Evolutionary conservation across 1,284 basidiomycete genomes (phyloP).

Genomic region (Boletus sp.): DNA sequence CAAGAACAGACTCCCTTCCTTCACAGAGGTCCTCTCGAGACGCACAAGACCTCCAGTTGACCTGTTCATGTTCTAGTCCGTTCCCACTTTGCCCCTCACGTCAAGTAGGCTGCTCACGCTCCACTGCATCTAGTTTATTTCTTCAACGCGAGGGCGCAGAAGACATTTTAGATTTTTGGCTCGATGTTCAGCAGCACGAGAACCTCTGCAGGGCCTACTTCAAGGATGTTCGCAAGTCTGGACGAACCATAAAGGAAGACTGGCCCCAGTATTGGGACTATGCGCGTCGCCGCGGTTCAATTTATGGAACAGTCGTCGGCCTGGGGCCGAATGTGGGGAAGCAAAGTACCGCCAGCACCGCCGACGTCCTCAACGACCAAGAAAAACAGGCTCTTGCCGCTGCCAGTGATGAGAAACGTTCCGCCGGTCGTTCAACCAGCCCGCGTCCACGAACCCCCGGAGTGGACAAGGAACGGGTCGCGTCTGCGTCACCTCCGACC

Average conservation of each 20-base stretch:
- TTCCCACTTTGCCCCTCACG: constrained; percentile 2
- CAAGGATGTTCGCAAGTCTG: constrained; percentile 94
- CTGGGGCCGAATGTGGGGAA: constrained; percentile 59
- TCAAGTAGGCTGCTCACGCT: constrained; percentile 7
- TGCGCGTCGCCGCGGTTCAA: constrained; percentile 80
- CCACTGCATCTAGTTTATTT: constrained; percentile 55
- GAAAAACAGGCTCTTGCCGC: constrained; percentile 58
- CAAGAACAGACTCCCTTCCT: constrained; percentile 70
- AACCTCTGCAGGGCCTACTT: constrained; percentile 98
- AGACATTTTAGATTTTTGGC: constrained; percentile 97
- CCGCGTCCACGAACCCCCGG: constrained; percentile 41
- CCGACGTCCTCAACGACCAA: constrained; percentile 59
- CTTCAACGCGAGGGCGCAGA: constrained; percentile 92
- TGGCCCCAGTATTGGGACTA: constrained; percentile 98
- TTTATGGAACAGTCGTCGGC: constrained; percentile 88
- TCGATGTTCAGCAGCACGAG: constrained; percentile 98
- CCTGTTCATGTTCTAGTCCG: constrained; percentile 95
- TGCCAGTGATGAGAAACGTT: constrained; percentile 46
- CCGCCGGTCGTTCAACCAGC: constrained; percentile 48
- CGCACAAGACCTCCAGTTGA: constrained; percentile 93
- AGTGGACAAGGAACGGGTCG: constrained; percentile 47
- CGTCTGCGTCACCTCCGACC: constrained; percentile 42
- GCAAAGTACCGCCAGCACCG: constrained; percentile 71
- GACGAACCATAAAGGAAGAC: constrained; percentile 86
- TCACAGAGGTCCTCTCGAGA: constrained; percentile 82